A percentile compares a stretch with the other conserved stretches of the same genome.
Evolutionary conservation across 1,284 basidiomycete species (phyloP).

Genomic region (Ceratobasidium sp.): DNA sequence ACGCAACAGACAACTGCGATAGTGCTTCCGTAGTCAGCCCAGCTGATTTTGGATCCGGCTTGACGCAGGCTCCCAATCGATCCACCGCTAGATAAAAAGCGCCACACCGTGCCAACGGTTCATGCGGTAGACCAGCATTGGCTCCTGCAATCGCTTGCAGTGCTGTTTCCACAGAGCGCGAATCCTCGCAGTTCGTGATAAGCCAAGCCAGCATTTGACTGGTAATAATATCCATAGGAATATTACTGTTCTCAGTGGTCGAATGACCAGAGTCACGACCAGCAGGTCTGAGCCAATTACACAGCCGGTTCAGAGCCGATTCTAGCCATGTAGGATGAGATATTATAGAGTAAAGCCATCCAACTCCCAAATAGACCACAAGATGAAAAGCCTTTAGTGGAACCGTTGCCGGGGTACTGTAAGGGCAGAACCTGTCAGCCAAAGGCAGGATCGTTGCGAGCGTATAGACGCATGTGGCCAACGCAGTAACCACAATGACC

Average conservation of each 20-base stretch:
- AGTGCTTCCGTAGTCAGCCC: too few relatives aligned
- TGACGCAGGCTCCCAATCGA: not conserved
- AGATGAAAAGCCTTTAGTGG: not conserved
- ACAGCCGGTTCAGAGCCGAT: not conserved
- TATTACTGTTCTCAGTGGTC: not conserved
- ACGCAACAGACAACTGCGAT: too few relatives aligned
- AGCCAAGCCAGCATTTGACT: not conserved
- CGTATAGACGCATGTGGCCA: not conserved
- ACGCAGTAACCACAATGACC: not conserved
- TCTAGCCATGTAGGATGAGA: too few relatives aligned
- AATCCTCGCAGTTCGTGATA: conserved; percentile 1
- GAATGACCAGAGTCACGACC: not conserved
- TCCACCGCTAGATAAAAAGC: not conserved
- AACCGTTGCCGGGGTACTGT: not conserved
- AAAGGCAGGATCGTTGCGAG: not conserved
- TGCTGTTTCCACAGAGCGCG: not conserved
- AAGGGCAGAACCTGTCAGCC: not conserved
- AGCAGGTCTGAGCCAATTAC: not conserved
- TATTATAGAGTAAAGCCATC: not conserved
- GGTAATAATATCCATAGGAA: not conserved
- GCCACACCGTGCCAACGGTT: not conserved
- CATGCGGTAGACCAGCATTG: not conserved
- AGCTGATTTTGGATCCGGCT: not conserved
- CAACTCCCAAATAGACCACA: not conserved
- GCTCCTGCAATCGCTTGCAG: not conserved